phyloP scores from a whole-genome alignment of 2,329 filamentous ascomycete species.

The Aspergillus fumigatus region DNA sequence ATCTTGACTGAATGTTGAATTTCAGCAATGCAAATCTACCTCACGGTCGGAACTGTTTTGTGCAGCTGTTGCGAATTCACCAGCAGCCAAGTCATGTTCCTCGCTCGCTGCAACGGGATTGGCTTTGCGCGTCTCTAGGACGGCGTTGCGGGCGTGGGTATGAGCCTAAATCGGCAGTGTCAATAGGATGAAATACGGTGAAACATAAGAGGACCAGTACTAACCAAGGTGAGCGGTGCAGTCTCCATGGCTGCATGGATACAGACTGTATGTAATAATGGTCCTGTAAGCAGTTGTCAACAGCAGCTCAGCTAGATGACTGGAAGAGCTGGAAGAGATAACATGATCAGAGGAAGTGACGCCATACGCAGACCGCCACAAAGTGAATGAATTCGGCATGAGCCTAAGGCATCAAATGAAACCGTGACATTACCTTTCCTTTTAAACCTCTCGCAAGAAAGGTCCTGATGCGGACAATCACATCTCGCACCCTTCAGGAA shows the following conservation, averaged over 20 bases:
- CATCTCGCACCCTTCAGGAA: neutral
- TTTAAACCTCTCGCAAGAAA: too few species aligned
- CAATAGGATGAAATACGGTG: neutral
- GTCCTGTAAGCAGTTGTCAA: neutral
- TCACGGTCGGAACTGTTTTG: constrained; percentile 61
- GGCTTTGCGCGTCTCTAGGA: constrained; percentile 61
- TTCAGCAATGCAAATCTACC: constrained; percentile 32
- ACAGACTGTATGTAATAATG: neutral
- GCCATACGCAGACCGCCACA: neutral
- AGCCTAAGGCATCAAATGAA: neutral
- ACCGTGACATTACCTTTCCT: constrained; percentile 11
- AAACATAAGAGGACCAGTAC: constrained; percentile 1
- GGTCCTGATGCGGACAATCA: constrained; percentile 1
- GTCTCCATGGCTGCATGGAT: constrained; percentile 55
- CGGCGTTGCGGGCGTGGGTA: constrained; percentile 81
- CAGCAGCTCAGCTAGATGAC: constrained; percentile 1
- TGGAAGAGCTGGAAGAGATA: neutral
- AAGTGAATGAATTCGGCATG: neutral
- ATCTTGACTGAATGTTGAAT: neutral
- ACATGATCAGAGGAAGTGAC: neutral
- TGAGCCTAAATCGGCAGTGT: constrained; percentile 58
- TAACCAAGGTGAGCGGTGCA: constrained; percentile 62
- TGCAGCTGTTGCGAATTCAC: constrained; percentile 82
- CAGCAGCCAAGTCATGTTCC: constrained; percentile 82
- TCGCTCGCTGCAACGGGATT: constrained; percentile 77